Percentiles rank a stretch among this genome's conserved stretches.
phyloP scores from a whole-genome alignment of 371 early-diverging fungal species.

The Mucor velutinosus region DNA sequence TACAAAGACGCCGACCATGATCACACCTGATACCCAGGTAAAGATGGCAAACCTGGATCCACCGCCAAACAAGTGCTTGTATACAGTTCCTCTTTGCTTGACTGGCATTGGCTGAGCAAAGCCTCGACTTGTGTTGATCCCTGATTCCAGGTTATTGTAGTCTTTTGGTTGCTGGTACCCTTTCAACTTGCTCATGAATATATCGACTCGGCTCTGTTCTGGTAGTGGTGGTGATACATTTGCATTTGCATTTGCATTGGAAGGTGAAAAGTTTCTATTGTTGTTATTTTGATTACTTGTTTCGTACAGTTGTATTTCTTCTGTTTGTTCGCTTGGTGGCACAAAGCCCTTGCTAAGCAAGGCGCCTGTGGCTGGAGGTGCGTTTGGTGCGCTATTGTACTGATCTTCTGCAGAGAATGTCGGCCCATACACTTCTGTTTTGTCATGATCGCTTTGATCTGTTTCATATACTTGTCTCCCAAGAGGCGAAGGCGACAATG shows the following conservation, averaged over 20 bases:
- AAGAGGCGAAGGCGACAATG: conserved; percentile 2
- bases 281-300: background rate
- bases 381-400: background rate
- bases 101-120: background rate
- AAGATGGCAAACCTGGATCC: conserved; percentile 32
- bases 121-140: background rate
- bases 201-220: conserved; percentile 13
- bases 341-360: conserved; percentile 9
- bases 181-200: conserved; percentile 13
- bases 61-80: conserved; percentile 12
- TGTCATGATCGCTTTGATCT: background rate
- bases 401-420: conserved; percentile 12
- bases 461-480: background rate
- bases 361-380: background rate
- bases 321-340: conserved; percentile 5
- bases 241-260: background rate
- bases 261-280: background rate
- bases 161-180: conserved; percentile 6
- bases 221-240: background rate
- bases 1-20: conserved; percentile 47
- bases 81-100: conserved; percentile 10
- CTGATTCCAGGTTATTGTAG: background rate
- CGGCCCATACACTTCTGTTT: conserved; percentile 11
- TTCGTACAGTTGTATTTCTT: conserved; percentile 6
- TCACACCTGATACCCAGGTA: conserved; percentile 39